phyloP scores from a whole-genome alignment of 2,329 filamentous ascomycete species.

The Pseudogymnoascus sp. region DNA sequence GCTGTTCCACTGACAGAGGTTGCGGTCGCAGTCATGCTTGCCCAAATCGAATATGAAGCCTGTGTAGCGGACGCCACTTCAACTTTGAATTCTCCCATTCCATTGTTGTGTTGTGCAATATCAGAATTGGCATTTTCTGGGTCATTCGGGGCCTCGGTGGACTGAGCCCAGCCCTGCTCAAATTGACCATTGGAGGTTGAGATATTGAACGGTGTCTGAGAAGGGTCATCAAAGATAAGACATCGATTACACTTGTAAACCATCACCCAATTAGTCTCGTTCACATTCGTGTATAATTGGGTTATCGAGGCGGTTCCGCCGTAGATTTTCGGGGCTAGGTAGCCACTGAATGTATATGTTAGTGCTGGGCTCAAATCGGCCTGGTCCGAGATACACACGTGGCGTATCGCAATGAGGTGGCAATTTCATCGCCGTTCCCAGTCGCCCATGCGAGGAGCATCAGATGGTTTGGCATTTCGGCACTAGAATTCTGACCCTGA shows the following conservation, averaged over 20 bases:
- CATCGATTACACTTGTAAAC: constrained; percentile 61
- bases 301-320: constrained; percentile 56
- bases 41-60: constrained; percentile 31
- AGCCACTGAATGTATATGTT: constrained; percentile 38
- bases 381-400: constrained; percentile 28
- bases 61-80: constrained; percentile 39
- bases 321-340: constrained; percentile 53
- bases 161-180: constrained; percentile 52
- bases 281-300: constrained; percentile 53
- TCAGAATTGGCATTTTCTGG: constrained; percentile 40
- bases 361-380: neutral
- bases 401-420: constrained; percentile 53
- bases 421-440: constrained; percentile 42
- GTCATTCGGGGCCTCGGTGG: constrained; percentile 34
- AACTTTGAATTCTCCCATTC: constrained; percentile 48
- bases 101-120: constrained; percentile 50
- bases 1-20: constrained; percentile 23
- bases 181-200: constrained; percentile 40
- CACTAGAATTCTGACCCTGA: constrained; percentile 40
- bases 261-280: constrained; percentile 52
- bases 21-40: constrained; percentile 25
- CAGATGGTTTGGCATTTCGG: constrained; percentile 49
- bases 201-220: constrained; percentile 35
- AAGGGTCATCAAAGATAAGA: constrained; percentile 47
- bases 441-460: constrained; percentile 52